Base-by-base conservation (phyloP, 371 early-diverging fungal genomes). In the Mortierella sp. region DNA sequence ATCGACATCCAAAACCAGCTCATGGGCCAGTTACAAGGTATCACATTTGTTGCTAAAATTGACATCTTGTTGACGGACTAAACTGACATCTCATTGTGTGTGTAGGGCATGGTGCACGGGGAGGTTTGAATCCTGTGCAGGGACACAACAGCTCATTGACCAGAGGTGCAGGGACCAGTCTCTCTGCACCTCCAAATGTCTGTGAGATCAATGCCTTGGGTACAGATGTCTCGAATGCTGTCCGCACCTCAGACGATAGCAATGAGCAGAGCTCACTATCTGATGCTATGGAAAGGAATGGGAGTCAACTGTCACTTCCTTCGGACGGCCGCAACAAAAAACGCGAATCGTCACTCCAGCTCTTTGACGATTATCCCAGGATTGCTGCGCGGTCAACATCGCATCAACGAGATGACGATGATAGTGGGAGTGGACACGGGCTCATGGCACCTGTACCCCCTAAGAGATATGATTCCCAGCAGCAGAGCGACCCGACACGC, bases 21-120 rank as follows among this genome's bases (percentile, higher is more conserved):
- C 19, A 26, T 75, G 52, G 76, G 76, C 7, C 76, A 75, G 39
- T 56, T 75, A 7, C 76, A 68, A 61, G 56, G 78, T 76, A 65
- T n/a, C n/a, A n/a, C n/a, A n/a, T n/a, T n/a, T n/a, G n/a, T n/a
- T n/a, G n/a, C n/a, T n/a, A n/a, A n/a, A n/a, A n/a, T n/a, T n/a
- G n/a, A n/a, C n/a, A n/a, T n/a, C n/a, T n/a, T n/a, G n/a, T n/a
- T n/a, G n/a, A n/a, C n/a, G n/a, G n/a, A n/a, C n/a, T n/a, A n/a
- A n/a, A n/a, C n/a, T n/a, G n/a, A n/a, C n/a, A n/a, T n/a, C n/a
- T n/a, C n/a, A n/a, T n/a, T n/a, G n/a, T n/a, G n/a, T n/a, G n/a
- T n/a, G n/a, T n/a, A 61, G 62, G 51, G 8, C 57, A 60, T 44
- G 55, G 56, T 6, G 69, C 56, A 56, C 49, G 50, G 21, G 17